A percentile compares a stretch with the other conserved stretches of the same genome.
These are phyloP conservation scores for Neofusicoccum ribis DNA, from an alignment of 2,329 filamentous ascomycete species.

Conservation along the genomic window DNA sequence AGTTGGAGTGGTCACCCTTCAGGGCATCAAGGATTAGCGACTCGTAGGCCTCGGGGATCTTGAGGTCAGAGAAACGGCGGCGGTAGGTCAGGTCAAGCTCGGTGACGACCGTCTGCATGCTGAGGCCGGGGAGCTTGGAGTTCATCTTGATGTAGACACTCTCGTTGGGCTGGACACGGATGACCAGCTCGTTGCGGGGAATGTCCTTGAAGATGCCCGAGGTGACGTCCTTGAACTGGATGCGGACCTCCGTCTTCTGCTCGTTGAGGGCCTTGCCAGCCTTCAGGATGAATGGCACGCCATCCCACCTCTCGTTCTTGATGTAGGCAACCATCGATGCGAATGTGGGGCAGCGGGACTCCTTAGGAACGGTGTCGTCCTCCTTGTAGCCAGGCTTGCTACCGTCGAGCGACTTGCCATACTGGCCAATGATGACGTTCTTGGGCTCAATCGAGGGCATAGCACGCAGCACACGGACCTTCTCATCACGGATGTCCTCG, in stretches of 20 bases:
- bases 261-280: constrained; percentile 98
- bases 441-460: constrained; percentile 97
- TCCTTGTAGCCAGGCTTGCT: constrained; percentile 98
- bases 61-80: constrained; percentile 96
- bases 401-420: constrained; percentile 92
- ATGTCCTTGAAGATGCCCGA: constrained; percentile 99
- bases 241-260: constrained; percentile 98
- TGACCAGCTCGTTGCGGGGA: constrained; percentile 97
- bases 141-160: constrained; percentile 99
- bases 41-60: constrained; percentile 99
- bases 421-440: constrained; percentile 99
- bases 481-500: constrained; percentile 98
- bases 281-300: constrained; percentile 99
- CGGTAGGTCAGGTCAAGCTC: constrained; percentile 98
- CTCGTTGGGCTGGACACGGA: constrained; percentile 99
- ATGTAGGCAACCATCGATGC: constrained; percentile 97
- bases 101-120: constrained; percentile 99
- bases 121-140: constrained; percentile 96
- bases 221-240: constrained; percentile 99
- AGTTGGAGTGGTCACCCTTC: constrained; percentile 99
- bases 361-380: constrained; percentile 96
- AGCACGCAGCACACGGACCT: constrained; percentile 89
- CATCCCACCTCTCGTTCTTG: constrained; percentile 99
- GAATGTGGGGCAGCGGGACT: constrained; percentile 96
- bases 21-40: constrained; percentile 94